These are phyloP conservation scores for Neurospora hispaniola DNA, from an alignment of 495 filamentous ascomycete genomes.

Conservation along the genomic window DNA sequence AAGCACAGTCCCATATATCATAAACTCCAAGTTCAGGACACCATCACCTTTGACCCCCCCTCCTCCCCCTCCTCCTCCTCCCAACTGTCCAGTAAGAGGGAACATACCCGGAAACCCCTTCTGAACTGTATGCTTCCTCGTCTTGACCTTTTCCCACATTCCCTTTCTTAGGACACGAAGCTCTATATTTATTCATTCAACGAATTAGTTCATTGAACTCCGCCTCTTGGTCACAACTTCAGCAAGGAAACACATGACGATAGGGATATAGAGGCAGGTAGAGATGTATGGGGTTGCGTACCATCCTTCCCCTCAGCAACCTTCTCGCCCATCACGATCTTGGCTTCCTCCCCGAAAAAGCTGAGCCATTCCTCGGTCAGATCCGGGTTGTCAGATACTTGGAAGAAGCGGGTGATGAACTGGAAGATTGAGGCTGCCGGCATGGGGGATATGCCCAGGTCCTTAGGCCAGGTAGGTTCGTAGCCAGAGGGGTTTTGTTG, in stretches of 20 bases:
- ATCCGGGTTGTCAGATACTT: slow-evolving; percentile 24
- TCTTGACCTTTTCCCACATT: slow-evolving; percentile 21
- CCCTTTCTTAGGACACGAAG: slow-evolving; percentile 10
- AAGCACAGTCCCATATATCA: slow-evolving; percentile 22
- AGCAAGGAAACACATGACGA: too few species aligned
- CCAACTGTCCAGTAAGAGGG: neutral
- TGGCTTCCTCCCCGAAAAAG: slow-evolving; percentile 24
- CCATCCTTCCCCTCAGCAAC: slow-evolving; percentile 21
- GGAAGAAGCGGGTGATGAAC: slow-evolving; percentile 29
- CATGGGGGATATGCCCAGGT: slow-evolving; percentile 5
- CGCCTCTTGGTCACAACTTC: too few species aligned
- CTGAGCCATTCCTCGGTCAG: slow-evolving; percentile 29
- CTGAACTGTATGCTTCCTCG: slow-evolving; percentile 18
- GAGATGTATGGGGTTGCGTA: slow-evolving; percentile 3
- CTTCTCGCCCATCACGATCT: slow-evolving; percentile 22
- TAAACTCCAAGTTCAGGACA: slow-evolving; percentile 11
- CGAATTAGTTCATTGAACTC: too few species aligned
- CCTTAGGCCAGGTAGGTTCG: slow-evolving; percentile 20
- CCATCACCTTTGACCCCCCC: too few species aligned
- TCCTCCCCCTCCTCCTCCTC: neutral
- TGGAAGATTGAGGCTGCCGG: slow-evolving; percentile 5
- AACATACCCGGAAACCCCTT: slow-evolving; percentile 24
- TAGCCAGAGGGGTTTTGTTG: slow-evolving; percentile 6
- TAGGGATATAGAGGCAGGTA: too few species aligned
- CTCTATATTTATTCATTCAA: slow-evolving; percentile 4